Base-by-base conservation (phyloP, 2,329 filamentous ascomycete species). In the Cordyceps fumosorosea region DNA sequence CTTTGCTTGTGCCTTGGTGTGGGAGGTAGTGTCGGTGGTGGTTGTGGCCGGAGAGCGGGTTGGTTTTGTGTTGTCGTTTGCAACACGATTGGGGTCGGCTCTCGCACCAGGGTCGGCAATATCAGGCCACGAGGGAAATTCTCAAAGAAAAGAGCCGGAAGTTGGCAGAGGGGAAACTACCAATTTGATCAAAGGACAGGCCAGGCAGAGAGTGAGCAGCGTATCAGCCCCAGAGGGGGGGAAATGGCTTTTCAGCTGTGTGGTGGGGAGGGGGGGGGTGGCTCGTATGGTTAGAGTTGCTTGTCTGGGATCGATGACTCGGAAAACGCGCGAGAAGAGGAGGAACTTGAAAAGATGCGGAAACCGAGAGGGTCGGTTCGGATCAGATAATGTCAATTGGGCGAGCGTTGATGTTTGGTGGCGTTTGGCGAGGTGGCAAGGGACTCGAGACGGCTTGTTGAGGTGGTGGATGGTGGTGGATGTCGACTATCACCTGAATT, bases 291-390 rank as follows among this genome's bases (percentile, higher is more conserved):
- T 37, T 48, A 26, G 26, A 57, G 44, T 57, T 50, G 56, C 32
- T 50, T 26, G 7, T 58, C 20, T 22, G 32, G 54, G 54, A 45
- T 22, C 16, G 20, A 37, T 12, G 34, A 26, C 4, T 18, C 7
- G 52, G 20, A 45, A 34, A 34, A 24, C n/a, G n/a, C 40, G 42
- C 10, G 22, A 20, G 42, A 11, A 10, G 18, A 26, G 20, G 18
- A 29, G n/a, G 16, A 32, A 26, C 22, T 6, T 12, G n/a, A 14
- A 47, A 16, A 16, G 45, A 51, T 42, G 45, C 55, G 55, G 55
- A 48, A 45, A 57, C 55, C 55, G 55, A 57, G 45, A 50, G 42
- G 48, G 47, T 60, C 48, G 57, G 47, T 53, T 60, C 57, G 57
- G 57, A 60, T 60, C 57, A 60, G 44, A 57, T 57, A 57, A 57